These are phyloP conservation scores for Gaeumannomyces tritici DNA, from an alignment of 2,329 filamentous ascomycete species.

Conservation along the genomic window DNA sequence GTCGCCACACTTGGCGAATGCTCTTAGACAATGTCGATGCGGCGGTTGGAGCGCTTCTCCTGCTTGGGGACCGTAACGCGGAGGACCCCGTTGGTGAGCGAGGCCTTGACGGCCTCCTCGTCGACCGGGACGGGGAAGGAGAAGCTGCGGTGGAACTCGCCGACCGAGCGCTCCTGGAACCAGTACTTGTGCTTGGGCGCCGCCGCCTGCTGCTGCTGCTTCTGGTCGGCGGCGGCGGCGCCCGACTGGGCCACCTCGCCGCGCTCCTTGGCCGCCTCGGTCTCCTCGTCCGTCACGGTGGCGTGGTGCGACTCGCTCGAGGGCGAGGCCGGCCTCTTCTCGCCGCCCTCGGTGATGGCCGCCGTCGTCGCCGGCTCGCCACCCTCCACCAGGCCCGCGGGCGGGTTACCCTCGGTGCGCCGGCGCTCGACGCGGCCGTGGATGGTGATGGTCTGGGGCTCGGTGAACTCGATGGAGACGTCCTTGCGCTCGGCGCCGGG, in stretches of 20 bases:
- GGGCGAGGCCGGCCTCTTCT: slow-evolving; percentile 10
- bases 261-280: slow-evolving; percentile 16
- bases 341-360: slow-evolving; percentile 29
- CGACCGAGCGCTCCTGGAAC: slow-evolving; percentile 56
- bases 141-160: slow-evolving; percentile 60
- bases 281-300: slow-evolving; percentile 55
- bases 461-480: slow-evolving; percentile 69
- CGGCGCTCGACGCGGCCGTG: slow-evolving; percentile 59
- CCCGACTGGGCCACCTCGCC: slow-evolving; percentile 19
- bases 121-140: slow-evolving; percentile 57
- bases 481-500: slow-evolving; percentile 67
- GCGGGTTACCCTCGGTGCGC: slow-evolving; percentile 44
- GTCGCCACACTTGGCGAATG: neutral
- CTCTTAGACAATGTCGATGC: slow-evolving; percentile 43
- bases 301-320: slow-evolving; percentile 39
- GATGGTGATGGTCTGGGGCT: slow-evolving; percentile 63
- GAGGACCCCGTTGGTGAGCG: slow-evolving; percentile 56
- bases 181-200: slow-evolving; percentile 42
- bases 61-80: slow-evolving; percentile 57
- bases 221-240: slow-evolving; percentile 14
- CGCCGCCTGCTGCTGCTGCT: slow-evolving; percentile 7
- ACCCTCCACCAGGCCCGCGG: slow-evolving; percentile 38
- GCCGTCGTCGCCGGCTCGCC: slow-evolving; percentile 19
- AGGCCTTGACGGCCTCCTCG: slow-evolving; percentile 50
- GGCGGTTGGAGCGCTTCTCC: slow-evolving; percentile 45